Conservation (phyloP, 2,329 filamentous ascomycete species). For the Sordariomycetes sp. region DNA sequence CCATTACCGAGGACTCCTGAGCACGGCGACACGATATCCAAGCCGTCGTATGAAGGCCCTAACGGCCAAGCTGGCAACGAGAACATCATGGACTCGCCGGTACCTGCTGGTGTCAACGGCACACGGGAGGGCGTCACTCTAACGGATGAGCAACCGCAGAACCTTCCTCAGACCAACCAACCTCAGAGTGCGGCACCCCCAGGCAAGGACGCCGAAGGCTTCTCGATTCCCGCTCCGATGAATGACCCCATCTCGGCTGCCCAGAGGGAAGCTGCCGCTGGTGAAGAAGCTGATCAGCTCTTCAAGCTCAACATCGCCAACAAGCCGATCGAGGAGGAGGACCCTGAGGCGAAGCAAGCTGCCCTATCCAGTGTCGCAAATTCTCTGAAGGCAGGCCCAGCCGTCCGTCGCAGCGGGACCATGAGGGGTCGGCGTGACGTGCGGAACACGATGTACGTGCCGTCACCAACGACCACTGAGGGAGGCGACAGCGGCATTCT, state of each 20-base stretch:
- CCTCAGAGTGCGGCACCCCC: conserved; percentile 10
- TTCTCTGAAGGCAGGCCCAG: conserved; percentile 56
- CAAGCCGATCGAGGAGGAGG: conserved; percentile 68
- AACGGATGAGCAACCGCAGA: neutral
- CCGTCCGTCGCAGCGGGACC: conserved; percentile 64
- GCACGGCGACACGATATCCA: conserved; percentile 8
- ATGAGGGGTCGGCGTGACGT: conserved; percentile 84
- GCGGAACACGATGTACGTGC: conserved; percentile 80
- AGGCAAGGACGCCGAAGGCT: conserved; percentile 66
- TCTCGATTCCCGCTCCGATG: conserved; percentile 57
- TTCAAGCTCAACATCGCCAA: conserved; percentile 77
- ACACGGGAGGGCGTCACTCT: conserved; percentile 25
- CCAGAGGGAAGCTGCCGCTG: conserved; percentile 48
- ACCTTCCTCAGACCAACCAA: neutral
- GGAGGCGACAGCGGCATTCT: conserved; percentile 6
- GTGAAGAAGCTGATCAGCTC: conserved; percentile 52
- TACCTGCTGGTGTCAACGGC: conserved; percentile 37
- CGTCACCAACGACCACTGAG: conserved; percentile 20
- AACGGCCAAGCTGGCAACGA: conserved; percentile 31
- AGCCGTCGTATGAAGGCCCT: conserved; percentile 29
- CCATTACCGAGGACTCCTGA: conserved; percentile 22
- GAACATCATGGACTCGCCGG: conserved; percentile 19
- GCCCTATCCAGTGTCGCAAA: conserved; percentile 69
- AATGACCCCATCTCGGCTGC: conserved; percentile 64
- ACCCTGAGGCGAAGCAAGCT: conserved; percentile 63